Percentiles rank a stretch among this genome's conserved stretches.
Evolutionary conservation across 2,329 filamentous ascomycete genomes (phyloP).

Genomic region (Pseudovirgaria hyperparasitica): DNA sequence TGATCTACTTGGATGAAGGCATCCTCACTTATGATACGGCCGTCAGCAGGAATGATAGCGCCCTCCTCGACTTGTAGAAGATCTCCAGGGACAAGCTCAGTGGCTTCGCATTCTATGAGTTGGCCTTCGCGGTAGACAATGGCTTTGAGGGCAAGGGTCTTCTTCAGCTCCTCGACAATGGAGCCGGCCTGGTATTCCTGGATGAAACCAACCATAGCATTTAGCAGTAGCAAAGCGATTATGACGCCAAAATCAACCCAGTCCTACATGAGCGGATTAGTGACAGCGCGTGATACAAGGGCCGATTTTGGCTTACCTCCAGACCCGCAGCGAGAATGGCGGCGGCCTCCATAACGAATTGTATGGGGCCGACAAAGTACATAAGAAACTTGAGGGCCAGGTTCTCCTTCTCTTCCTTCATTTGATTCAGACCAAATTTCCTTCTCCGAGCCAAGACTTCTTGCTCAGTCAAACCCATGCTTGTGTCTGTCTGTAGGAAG

Average conservation of each 20-base stretch:
- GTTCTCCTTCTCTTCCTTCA: slow-evolving; percentile 84
- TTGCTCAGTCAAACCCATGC: slow-evolving; percentile 55
- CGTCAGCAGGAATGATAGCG: slow-evolving; percentile 83
- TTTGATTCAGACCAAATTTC: slow-evolving; percentile 74
- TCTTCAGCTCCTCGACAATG: slow-evolving; percentile 83
- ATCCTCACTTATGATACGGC: slow-evolving; percentile 70
- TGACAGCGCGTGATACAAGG: too few species aligned
- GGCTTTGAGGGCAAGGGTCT: slow-evolving; percentile 78
- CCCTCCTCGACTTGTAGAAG: slow-evolving; percentile 84
- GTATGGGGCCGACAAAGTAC: slow-evolving; percentile 81
- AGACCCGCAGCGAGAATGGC: too few species aligned
- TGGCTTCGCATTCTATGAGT: slow-evolving; percentile 67
- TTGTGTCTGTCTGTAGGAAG: slow-evolving; percentile 63
- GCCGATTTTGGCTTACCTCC: too few species aligned
- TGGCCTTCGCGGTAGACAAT: slow-evolving; percentile 71
- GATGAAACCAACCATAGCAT: slow-evolving; percentile 74
- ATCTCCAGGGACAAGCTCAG: slow-evolving; percentile 79
- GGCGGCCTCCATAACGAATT: slow-evolving; percentile 94
- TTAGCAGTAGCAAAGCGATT: slow-evolving; percentile 68
- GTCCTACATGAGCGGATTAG: slow-evolving; percentile 68
- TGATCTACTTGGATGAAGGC: slow-evolving; percentile 85
- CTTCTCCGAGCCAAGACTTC: slow-evolving; percentile 53
- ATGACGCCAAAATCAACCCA: slow-evolving; percentile 95
- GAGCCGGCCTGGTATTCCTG: slow-evolving; percentile 85
- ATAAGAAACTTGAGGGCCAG: slow-evolving; percentile 66